Base-by-base conservation (phyloP, 257 asterid species). In the Nicotiana otophora region DNA sequence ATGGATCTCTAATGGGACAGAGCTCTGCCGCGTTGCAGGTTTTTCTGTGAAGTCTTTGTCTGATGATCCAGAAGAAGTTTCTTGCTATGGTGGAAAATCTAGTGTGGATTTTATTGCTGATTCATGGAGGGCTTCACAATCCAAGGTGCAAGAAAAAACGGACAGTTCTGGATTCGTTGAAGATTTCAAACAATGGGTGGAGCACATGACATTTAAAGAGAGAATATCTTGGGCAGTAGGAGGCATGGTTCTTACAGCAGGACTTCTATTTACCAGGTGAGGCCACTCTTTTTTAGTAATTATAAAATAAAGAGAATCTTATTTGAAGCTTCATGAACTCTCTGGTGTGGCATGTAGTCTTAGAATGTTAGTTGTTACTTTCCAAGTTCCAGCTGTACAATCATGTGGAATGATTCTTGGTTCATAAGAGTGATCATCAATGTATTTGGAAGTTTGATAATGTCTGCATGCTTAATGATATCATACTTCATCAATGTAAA, bases 1-100 rank as follows among this genome's bases (percentile, higher is more conserved):
- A 86, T 96, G 98, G 98, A 92, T 93, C 91, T 89, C 97, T 82
- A 94, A 96, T 84, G 99, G 99, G 89, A 94, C 99, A 76, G 99
- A 93, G 85, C 97, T 96, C 89, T 96, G 99, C 93, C 91, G 76
- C 58, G 89, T 86, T 84, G 91, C 98, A 65, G 98, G 99, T 88
- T 94, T 96, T 89, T 90, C 94, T 57, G 96, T 94, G 84, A 86
- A 75, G 84, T 84, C 93, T 19, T 30, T 81, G 75, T 81, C 77
- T 75, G 92, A 90, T 78, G 94, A 90, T 60, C 85, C 88, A 14
- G 90, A 86, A 84, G 97, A 89, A 80, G 53, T 88, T 70, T 89
- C 88, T 12, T 96, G 99, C 87, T 96, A 92, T 46, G 98, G 98
- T 81, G 99, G 98, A 85, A 93, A 91, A 92, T 91, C 89, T 66